Evolutionary conservation across 2,329 filamentous ascomycete species (phyloP).

Genomic region (Penicillium sp.): DNA sequence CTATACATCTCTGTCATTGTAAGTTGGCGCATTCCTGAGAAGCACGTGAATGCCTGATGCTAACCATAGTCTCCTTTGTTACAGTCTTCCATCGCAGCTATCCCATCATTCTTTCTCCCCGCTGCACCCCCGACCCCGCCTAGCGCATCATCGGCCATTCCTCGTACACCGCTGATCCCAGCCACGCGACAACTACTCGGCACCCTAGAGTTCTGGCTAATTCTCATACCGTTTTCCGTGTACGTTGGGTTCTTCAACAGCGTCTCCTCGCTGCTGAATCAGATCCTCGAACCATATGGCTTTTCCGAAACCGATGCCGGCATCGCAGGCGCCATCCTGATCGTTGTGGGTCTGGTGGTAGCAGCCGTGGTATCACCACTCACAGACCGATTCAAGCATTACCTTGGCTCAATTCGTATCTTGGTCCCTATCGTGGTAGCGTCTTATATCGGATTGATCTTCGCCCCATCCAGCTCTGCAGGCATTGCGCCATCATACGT

Average conservation of each 20-base stretch:
- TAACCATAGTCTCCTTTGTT: background rate
- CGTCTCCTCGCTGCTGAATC: constrained; percentile 82
- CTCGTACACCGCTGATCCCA: constrained; percentile 53
- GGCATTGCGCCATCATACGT: constrained; percentile 63
- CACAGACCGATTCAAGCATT: constrained; percentile 80
- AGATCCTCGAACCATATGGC: constrained; percentile 83
- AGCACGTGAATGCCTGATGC: background rate
- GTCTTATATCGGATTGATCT: constrained; percentile 77
- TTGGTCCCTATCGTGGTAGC: constrained; percentile 72
- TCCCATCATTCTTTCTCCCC: constrained; percentile 83
- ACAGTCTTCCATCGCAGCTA: constrained; percentile 61
- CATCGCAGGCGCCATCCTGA: constrained; percentile 84
- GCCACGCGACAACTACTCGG: constrained; percentile 57
- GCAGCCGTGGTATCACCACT: constrained; percentile 77
- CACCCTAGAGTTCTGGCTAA: constrained; percentile 74
- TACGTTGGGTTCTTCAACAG: constrained; percentile 96
- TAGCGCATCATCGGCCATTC: constrained; percentile 63
- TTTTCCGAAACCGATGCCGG: constrained; percentile 83
- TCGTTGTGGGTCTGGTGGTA: constrained; percentile 78
- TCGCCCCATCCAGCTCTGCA: constrained; percentile 65
- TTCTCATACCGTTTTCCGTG: constrained; percentile 76
- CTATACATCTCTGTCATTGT: constrained; percentile 83
- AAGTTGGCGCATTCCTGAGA: constrained; percentile 36
- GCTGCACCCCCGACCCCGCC: constrained; percentile 73
- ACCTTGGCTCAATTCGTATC: constrained; percentile 70